Conservation (phyloP, 2,329 filamentous ascomycete genomes). For the Sporothrix sp. region DNA sequence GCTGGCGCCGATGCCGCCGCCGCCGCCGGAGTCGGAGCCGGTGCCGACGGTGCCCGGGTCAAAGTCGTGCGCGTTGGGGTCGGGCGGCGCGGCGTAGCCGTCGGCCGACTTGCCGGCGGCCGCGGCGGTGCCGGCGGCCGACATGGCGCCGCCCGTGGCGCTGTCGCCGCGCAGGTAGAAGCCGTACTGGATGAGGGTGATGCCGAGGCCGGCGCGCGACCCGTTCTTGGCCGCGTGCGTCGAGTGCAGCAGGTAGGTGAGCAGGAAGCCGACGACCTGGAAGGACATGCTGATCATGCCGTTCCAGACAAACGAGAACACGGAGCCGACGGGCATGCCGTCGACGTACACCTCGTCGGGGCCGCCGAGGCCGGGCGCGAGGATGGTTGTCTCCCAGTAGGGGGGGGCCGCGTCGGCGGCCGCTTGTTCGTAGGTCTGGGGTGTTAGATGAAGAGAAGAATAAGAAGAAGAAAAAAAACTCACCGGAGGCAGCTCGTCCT, state of each 20-base stretch:
- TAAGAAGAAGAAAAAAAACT: conserved; percentile 29
- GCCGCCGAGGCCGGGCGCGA: conserved; percentile 82
- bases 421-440: conserved; percentile 91
- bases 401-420: conserved; percentile 91
- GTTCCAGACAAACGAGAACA: conserved; percentile 86
- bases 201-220: conserved; percentile 83
- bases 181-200: conserved; percentile 92
- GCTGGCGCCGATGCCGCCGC: conserved; percentile 31
- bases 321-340: conserved; percentile 80
- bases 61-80: conserved; percentile 87
- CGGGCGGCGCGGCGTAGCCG: conserved; percentile 59
- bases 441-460: too few relatives aligned
- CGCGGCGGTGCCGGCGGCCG: conserved; percentile 30
- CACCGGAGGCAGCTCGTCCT: conserved; percentile 90
- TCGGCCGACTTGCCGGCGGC: conserved; percentile 35
- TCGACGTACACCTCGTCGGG: conserved; percentile 95
- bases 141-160: conserved; percentile 27
- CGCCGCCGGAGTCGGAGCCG: conserved; percentile 26
- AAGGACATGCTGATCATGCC: conserved; percentile 97
- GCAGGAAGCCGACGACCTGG: conserved; percentile 90
- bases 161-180: conserved; percentile 77
- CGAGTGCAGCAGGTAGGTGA: conserved; percentile 95
- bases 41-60: conserved; percentile 58
- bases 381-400: conserved; percentile 98
- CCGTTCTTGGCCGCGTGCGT: conserved; percentile 98